Conservation (phyloP, 257 asterid genomes). For the Ajuga chamaepitys region DNA sequence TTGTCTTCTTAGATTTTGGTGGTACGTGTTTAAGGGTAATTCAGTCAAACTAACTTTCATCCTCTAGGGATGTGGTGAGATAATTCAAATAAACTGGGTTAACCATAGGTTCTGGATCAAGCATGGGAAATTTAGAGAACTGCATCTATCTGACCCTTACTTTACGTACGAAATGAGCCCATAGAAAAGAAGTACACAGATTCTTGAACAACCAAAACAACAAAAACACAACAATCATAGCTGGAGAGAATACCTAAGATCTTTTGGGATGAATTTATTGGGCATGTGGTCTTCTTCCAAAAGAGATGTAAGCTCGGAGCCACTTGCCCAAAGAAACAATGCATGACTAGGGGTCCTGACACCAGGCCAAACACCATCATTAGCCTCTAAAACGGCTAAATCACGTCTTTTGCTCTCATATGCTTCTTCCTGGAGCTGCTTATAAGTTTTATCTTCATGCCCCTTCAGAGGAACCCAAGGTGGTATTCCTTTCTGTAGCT, state of each 20-base stretch:
- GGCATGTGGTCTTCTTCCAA: slow-evolving; percentile 98
- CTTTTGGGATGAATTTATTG: slow-evolving; percentile 80
- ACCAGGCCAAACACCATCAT: slow-evolving; percentile 92
- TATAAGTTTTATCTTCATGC: slow-evolving; percentile 72
- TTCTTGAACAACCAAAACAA: neutral
- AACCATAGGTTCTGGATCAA: too few species aligned
- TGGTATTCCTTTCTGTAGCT: slow-evolving; percentile 83
- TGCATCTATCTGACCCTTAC: too few species aligned
- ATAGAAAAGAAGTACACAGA: neutral
- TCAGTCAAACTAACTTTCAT: too few species aligned
- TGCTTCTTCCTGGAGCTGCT: slow-evolving; percentile 91
- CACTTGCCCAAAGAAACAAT: slow-evolving; percentile 95
- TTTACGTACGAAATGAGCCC: too few species aligned
- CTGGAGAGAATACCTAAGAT: slow-evolving; percentile 50
- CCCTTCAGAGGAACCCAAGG: slow-evolving; percentile 99
- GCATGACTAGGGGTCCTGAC: slow-evolving; percentile 88
- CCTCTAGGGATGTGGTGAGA: too few species aligned
- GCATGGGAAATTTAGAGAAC: too few species aligned
- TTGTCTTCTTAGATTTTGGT: too few species aligned
- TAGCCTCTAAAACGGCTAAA: slow-evolving; percentile 85
- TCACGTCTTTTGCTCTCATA: slow-evolving; percentile 80
- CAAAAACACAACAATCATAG: neutral
- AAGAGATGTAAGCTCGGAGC: slow-evolving; percentile 82
- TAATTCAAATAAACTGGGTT: too few species aligned
- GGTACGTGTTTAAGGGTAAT: too few species aligned